Evolutionary conservation across 805 yeast genomes (phyloP), one percentile per base, ranked within the genome.

Genomic region (Grigorovia humatica): DNA sequence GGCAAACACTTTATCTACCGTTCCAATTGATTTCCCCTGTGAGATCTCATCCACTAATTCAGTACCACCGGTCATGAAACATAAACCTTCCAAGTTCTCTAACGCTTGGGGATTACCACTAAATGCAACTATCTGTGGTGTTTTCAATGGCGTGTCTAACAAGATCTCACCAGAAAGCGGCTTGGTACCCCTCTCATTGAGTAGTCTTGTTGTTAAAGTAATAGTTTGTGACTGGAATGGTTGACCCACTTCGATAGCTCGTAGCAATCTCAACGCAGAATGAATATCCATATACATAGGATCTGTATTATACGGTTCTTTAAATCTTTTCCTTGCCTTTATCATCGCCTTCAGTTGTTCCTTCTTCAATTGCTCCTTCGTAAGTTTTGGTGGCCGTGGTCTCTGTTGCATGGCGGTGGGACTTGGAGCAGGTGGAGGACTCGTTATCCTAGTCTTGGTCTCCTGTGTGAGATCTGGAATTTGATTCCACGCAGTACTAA

Each of bases 181-280:
- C 40, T 82, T 80, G 20, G 85, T 82, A 58, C 96, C 96, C 63
- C 79, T 81, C 54, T 84, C 91, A 19, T 83, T 80, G 11, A 83
- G 76, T 32, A 89, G 74, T 17, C 79, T 72, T 17, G 87, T 76
- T 50, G 83, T 79, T 51, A 86, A 68, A 17, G 85, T 73, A 43
- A 91, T 73, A 23, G 90, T 83, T 20, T 91, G 81, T 59, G 82
- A 81, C n/a, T 76, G 70, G 4, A 76, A 71, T 2, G 91, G 80
- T 62, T 85, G 80, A 5, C 99, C 98, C 5, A 89, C 95, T 67
- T 89, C 96, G 5, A 89, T 80, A 0, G 98, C 96, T 56, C 96
- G 76, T 52, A 91, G 65, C 62, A 82, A 89, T 59, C 85, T 76
- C 66, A 88, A 67, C 1, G 97, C 96, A 32, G 71, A 68, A 6